These are phyloP conservation scores for Yarrowia galli DNA, from an alignment of 1,139 yeast species.

Conservation along the genomic window DNA sequence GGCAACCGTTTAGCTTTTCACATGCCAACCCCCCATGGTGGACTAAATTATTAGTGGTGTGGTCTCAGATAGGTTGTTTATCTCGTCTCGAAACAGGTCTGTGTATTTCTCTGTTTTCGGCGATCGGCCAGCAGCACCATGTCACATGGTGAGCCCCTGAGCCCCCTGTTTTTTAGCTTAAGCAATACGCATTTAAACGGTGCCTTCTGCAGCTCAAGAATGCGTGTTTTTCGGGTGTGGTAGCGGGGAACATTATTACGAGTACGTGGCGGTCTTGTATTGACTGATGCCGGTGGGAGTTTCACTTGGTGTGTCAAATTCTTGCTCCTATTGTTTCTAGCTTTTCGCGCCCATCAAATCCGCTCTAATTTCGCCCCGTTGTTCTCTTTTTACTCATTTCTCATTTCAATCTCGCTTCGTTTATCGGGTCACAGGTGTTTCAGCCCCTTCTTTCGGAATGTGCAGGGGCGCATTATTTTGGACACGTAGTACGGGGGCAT, in stretches of 20 bases:
- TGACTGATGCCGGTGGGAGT: no score
- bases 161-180: constrained; percentile 36
- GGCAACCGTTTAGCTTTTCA: constrained; percentile 22
- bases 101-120: constrained; percentile 6
- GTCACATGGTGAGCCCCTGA: constrained; percentile 36
- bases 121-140: constrained; percentile 15
- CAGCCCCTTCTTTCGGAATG: constrained; percentile 38
- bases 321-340: background rate
- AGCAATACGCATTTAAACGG: constrained; percentile 20
- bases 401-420: constrained; percentile 18
- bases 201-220: constrained; percentile 23
- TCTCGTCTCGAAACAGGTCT: background rate
- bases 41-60: background rate
- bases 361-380: background rate
- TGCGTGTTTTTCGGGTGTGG: constrained; percentile 15
- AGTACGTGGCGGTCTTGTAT: no score
- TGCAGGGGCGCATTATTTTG: constrained; percentile 36
- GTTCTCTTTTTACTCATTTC: background rate
- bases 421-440: constrained; percentile 24
- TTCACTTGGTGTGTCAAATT: background rate
- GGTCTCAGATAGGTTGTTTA: constrained; percentile 1
- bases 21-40: background rate
- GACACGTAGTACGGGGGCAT: constrained; percentile 35
- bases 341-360: background rate
- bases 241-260: background rate